Evolutionary conservation across 106 monocot species (phyloP).

Genomic region (Chionographis japonica): DNA sequence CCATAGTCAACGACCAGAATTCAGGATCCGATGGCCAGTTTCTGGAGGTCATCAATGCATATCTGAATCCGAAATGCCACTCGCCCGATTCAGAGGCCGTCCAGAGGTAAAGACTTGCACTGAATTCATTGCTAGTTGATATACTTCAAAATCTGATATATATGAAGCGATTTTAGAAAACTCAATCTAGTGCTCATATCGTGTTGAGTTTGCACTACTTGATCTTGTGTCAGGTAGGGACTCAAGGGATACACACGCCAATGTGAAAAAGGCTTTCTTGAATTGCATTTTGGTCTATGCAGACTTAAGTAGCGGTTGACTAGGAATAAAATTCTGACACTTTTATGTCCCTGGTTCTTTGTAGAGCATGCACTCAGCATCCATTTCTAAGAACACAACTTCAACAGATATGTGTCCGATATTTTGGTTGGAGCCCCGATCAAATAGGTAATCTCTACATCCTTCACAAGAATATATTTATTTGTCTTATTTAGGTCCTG

Average conservation of each 20-base stretch:
- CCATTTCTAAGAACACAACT: constrained; percentile 49
- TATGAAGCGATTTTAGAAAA: too few species aligned
- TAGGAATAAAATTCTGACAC: not conserved
- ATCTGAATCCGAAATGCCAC: constrained; percentile 90
- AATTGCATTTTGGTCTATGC: too few species aligned
- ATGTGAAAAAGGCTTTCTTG: too few species aligned
- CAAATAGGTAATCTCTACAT: constrained; percentile 49
- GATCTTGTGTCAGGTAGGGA: too few species aligned
- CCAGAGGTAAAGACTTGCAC: constrained; percentile 44
- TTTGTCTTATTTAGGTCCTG: too few species aligned
- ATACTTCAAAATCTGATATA: too few species aligned
- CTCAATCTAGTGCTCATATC: not conserved
- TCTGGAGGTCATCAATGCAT: constrained; percentile 64
- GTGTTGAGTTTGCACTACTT: too few species aligned
- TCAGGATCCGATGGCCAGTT: constrained; percentile 30
- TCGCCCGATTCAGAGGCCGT: constrained; percentile 74
- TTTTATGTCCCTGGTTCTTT: constrained; percentile 10
- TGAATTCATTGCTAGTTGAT: too few species aligned
- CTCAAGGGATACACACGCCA: too few species aligned
- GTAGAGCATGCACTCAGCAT: constrained; percentile 42
- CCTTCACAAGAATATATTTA: not conserved
- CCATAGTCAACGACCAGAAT: constrained; percentile 13
- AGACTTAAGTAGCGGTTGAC: too few species aligned
- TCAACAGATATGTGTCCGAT: constrained; percentile 61
- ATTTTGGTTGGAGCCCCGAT: constrained; percentile 67